Evolutionary conservation across 177 flowering plant genomes (phyloP).

Genomic region (Vitis hybrid): DNA sequence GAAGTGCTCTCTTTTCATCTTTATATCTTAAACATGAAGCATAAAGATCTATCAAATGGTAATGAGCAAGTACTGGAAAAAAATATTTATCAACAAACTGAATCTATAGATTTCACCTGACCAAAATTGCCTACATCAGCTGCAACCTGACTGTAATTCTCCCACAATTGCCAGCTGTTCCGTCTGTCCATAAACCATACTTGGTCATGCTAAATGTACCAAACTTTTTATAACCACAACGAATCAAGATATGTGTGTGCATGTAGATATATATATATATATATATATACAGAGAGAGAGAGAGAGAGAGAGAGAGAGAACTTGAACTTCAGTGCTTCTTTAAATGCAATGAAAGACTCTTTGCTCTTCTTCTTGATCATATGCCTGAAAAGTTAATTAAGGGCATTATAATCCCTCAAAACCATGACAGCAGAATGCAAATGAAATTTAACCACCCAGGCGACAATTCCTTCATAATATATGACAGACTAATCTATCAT

Average conservation of each 20-base stretch:
- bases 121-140: constrained; percentile 59
- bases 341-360: constrained; percentile 86
- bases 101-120: constrained; percentile 42
- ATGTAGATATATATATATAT: too few relatives aligned
- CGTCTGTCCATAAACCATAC: constrained; percentile 44
- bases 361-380: constrained; percentile 70
- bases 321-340: constrained; percentile 86
- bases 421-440: neutral
- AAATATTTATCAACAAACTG: neutral
- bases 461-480: neutral
- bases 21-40: too few relatives aligned
- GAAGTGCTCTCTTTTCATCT: too few relatives aligned
- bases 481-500: neutral
- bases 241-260: neutral
- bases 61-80: neutral
- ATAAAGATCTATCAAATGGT: neutral
- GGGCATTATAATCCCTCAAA: neutral
- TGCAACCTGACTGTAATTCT: constrained; percentile 78
- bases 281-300: neutral
- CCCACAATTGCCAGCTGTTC: constrained; percentile 92
- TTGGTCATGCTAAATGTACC: neutral
- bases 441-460: neutral
- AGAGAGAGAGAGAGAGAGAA: constrained; percentile 23
- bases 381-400: constrained; percentile 48
- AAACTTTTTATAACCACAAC: neutral